These are phyloP conservation scores for Vaccinium macrocarpon DNA, from an alignment of 148 eudicot species.

Conservation along the genomic window DNA sequence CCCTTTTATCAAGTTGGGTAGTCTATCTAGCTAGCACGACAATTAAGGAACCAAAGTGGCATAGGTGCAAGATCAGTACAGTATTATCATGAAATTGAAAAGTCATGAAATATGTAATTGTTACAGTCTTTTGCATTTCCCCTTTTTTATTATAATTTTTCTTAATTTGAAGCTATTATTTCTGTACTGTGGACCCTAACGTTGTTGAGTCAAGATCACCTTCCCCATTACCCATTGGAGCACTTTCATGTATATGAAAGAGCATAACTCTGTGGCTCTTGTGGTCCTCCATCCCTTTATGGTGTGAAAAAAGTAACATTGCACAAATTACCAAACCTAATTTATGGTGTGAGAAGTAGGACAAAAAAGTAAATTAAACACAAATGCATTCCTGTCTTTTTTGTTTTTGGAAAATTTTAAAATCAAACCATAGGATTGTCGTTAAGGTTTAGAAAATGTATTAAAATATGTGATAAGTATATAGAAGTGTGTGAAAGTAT, in stretches of 20 bases:
- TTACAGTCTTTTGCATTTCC: not conserved
- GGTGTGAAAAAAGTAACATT: not conserved
- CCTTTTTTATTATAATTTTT: no score
- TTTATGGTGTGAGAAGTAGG: not conserved
- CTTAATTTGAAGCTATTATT: not conserved
- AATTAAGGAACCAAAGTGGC: not conserved
- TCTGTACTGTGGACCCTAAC: not conserved
- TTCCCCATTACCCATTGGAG: not conserved
- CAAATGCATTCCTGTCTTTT: no score
- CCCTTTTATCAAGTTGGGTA: not conserved
- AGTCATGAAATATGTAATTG: not conserved
- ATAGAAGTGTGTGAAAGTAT: no score
- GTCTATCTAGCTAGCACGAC: no score
- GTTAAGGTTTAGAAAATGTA: no score
- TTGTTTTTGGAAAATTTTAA: no score
- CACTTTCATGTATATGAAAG: not conserved
- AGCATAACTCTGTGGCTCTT: not conserved
- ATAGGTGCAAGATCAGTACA: not conserved
- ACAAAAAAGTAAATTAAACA: no score
- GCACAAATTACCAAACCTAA: not conserved
- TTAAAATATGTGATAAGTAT: no score
- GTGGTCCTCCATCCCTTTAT: not conserved
- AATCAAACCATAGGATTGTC: no score
- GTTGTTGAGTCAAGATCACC: not conserved
- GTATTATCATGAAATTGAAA: not conserved